Base-by-base conservation (phyloP, 2,329 filamentous ascomycete genomes). In the Thermothelomyces thermophilus region DNA sequence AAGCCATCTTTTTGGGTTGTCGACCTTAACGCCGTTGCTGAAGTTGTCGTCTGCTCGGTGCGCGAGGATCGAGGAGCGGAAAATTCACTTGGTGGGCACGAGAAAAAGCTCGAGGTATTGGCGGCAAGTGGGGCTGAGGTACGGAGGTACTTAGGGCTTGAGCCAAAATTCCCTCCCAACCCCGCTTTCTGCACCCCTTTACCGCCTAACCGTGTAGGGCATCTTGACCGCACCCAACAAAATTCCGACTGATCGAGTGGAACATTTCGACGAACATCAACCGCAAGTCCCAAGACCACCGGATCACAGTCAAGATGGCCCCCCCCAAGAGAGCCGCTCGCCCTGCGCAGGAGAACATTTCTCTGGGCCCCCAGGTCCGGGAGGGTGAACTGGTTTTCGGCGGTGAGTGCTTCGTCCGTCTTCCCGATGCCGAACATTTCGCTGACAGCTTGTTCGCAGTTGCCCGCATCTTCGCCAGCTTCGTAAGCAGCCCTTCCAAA, bases 391-490 rank as follows among this genome's bases (percentile, higher is more conserved):
- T 95, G 74, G 90, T 95, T 74, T 96, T 96, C 73, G 90, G 90
- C 73, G 90, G 56, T 60, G 46, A 16, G 57, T 52, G 13, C 7
- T 9, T 5, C n/a, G 33, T 20, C 20, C 26, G 31, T 16, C 34
- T n/a, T n/a, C 28, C 8, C 3, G 16, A 35, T 19, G n/a, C 19
- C 11, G 28, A 20, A 30, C 19, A 20, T 31, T n/a, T 17, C 28
- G 46, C 50, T 53, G 31, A 53, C 45, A 26, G 14, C 13, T 34
- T 19, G 24, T 39, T 46, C 6, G 22, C 37, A 58, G 56, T 95
- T 77, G 90, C 90, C 72, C 88, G 90, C 73, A 96, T 96, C 80
- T 93, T 96, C 76, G 90, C 90, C 68, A 95, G 88, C 61, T 90
- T 90, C 82, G 51, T 53, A 30, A 53, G 51, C 42, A 40, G 33